Evolutionary conservation across 345 rosid species (phyloP).

Genomic region (Citrus inodora): DNA sequence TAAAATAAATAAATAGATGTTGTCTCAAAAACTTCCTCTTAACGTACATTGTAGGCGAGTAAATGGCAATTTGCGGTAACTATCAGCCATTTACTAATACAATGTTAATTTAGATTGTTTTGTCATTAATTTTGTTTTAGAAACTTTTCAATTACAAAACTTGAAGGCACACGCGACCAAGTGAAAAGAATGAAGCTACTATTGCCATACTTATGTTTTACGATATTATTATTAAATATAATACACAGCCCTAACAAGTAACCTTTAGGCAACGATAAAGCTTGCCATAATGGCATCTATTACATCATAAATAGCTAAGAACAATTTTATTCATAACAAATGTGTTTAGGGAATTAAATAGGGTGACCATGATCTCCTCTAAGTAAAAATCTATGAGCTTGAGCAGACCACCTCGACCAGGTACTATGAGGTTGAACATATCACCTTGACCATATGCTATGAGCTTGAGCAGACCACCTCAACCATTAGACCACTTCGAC

Average conservation of each 20-base stretch:
- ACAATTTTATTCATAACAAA: background rate
- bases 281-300: background rate
- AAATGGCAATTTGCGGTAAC: background rate
- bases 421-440: too few species aligned
- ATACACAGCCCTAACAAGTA: background rate
- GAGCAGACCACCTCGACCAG: too few species aligned
- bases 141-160: background rate
- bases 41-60: background rate
- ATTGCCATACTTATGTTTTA: background rate
- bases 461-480: too few species aligned
- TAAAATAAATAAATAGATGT: background rate
- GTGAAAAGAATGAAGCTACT: background rate
- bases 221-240: background rate
- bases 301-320: background rate
- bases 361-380: too few species aligned
- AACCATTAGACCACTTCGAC: too few species aligned
- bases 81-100: background rate
- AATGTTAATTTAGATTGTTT: background rate
- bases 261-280: background rate
- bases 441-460: accelerated
- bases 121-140: background rate
- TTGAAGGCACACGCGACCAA: background rate
- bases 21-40: background rate
- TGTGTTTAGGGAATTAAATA: too few species aligned
- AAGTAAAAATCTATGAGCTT: too few species aligned